Conservation (phyloP, 352 stramenopile genomes). For the Phytophthora melonis region DNA sequence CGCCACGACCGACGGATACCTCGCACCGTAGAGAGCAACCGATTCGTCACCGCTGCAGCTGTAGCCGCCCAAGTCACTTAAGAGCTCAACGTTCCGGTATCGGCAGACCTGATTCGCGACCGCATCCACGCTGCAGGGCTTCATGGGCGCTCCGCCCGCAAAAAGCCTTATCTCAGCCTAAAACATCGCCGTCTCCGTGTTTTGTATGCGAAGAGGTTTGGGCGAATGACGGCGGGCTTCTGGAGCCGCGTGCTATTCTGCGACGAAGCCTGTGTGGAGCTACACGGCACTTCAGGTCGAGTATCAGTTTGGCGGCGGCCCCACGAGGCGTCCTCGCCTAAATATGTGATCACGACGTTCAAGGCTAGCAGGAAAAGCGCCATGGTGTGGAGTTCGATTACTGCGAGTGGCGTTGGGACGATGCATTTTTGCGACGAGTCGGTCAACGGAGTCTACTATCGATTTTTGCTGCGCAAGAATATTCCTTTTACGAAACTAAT, state of each 20-base stretch:
- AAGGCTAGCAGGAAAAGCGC: no score
- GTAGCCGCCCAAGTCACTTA: no score
- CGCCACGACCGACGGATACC: no score
- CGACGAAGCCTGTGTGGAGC: conserved; percentile 4
- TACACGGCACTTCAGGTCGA: background rate
- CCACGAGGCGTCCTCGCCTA: background rate
- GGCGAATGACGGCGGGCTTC: background rate
- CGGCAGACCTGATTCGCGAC: background rate
- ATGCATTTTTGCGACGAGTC: background rate
- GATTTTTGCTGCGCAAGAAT: no score
- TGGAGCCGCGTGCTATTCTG: background rate
- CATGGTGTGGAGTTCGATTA: no score
- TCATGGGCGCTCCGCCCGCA: no score
- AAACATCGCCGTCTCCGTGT: background rate
- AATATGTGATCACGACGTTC: background rate
- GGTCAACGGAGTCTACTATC: background rate
- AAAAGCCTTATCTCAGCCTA: conserved; percentile 7
- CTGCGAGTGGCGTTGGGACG: background rate
- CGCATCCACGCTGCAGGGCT: background rate
- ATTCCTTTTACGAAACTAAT: no score
- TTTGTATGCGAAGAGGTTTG: conserved; percentile 2
- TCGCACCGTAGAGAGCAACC: no score
- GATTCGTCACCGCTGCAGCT: no score
- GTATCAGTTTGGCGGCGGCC: conserved; percentile 5
- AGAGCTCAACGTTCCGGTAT: no score